phyloP scores from a whole-genome alignment of 176 grass and related monocot genomes.

The Urochloa ruziziensis region DNA sequence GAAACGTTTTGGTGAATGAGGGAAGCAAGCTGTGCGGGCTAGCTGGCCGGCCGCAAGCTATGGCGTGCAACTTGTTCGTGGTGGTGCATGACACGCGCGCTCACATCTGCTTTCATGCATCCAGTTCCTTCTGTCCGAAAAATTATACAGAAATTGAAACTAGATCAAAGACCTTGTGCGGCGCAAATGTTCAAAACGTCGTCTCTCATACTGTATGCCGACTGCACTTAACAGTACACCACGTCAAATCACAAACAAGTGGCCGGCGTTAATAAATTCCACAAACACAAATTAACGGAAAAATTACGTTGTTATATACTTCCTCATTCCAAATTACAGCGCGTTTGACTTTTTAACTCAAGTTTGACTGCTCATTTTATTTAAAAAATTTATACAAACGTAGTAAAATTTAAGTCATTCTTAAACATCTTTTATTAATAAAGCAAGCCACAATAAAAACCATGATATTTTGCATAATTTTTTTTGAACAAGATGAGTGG shows the following conservation, averaged over 20 bases:
- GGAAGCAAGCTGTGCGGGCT: constrained; percentile 38
- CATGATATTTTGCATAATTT: too few species aligned
- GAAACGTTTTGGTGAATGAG: constrained; percentile 34
- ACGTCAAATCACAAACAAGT: not conserved
- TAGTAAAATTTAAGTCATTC: too few species aligned
- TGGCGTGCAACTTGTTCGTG: constrained; percentile 13
- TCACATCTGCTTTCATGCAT: not conserved
- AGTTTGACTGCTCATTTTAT: too few species aligned
- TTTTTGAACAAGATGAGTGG: too few species aligned
- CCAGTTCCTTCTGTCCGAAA: constrained; percentile 7
- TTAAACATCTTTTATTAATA: too few species aligned
- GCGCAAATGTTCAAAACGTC: not conserved
- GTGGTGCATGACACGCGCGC: constrained; percentile 8
- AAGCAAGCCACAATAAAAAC: too few species aligned
- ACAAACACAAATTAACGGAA: too few species aligned
- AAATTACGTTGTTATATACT: too few species aligned
- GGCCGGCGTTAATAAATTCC: too few species aligned
- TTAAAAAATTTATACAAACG: too few species aligned
- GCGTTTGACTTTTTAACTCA: too few species aligned
- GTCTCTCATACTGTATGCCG: not conserved
- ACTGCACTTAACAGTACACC: not conserved
- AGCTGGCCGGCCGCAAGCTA: constrained; percentile 37
- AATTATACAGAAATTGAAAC: not conserved
- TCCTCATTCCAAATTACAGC: too few species aligned
- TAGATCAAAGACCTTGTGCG: not conserved